Conservation (phyloP, 2,329 filamentous ascomycete species). For the Colletotrichum phormii region DNA sequence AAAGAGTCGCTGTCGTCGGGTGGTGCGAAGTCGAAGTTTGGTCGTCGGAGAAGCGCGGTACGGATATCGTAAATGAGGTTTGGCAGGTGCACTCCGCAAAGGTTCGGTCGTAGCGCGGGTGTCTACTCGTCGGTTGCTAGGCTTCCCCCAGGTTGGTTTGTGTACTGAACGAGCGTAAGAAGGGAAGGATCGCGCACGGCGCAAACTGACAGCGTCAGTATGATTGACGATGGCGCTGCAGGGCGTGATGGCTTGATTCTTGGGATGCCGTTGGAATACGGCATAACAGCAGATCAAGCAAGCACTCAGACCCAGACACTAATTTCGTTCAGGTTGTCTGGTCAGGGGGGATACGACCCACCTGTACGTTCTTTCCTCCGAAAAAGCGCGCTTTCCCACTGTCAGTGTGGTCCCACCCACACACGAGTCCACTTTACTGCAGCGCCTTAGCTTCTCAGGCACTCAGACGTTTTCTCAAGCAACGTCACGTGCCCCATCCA, state of each 20-base stretch:
- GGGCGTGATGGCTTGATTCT: slow-evolving; percentile 20
- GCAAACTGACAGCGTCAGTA: slow-evolving; percentile 37
- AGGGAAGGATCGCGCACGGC: slow-evolving; percentile 35
- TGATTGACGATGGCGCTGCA: slow-evolving; percentile 31
- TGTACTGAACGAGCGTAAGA: slow-evolving; percentile 32
- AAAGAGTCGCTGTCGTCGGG: neutral
- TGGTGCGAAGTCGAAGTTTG: slow-evolving; percentile 12
- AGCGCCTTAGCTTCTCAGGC: neutral
- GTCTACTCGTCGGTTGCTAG: slow-evolving; percentile 20
- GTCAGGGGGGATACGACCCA: slow-evolving; percentile 26
- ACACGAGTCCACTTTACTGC: neutral
- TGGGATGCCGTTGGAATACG: slow-evolving; percentile 12
- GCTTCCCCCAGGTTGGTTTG: neutral
- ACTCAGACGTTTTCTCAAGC: neutral
- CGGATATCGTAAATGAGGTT: slow-evolving; percentile 20
- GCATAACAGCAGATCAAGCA: slow-evolving; percentile 35
- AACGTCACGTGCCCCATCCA: neutral
- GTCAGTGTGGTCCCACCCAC: neutral
- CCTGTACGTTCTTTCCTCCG: slow-evolving; percentile 19
- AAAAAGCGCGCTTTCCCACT: slow-evolving; percentile 15
- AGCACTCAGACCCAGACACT: slow-evolving; percentile 24
- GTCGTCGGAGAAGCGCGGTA: slow-evolving; percentile 20
- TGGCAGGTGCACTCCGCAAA: slow-evolving; percentile 26
- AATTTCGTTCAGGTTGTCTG: slow-evolving; percentile 35
- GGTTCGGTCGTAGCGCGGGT: slow-evolving; percentile 5